phyloP scores from a whole-genome alignment of 2,329 filamentous ascomycete species.

The Apiospora malaysiana region DNA sequence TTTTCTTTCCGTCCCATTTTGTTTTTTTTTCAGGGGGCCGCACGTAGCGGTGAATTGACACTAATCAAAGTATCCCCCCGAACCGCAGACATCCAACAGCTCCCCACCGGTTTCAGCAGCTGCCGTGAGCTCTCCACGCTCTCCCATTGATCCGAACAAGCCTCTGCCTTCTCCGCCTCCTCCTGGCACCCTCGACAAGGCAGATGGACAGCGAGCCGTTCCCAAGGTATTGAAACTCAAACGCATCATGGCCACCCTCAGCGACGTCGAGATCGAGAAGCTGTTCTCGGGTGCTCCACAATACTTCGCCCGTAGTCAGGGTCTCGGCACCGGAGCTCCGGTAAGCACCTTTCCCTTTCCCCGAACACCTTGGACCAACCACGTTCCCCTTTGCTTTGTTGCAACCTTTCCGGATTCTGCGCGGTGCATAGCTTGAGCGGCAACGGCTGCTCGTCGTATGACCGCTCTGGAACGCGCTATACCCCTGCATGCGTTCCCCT shows the following conservation, averaged over 20 bases:
- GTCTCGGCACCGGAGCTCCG: conserved; percentile 63
- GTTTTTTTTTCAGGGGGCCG: not conserved
- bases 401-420: not conserved
- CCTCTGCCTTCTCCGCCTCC: conserved; percentile 61
- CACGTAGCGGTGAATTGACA: conserved; percentile 16
- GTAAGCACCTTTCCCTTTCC: conserved; percentile 1
- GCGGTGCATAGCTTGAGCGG: not conserved
- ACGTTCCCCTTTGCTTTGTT: not conserved
- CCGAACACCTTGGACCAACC: not conserved
- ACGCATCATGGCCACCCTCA: conserved; percentile 65
- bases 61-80: conserved; percentile 18
- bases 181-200: conserved; percentile 46
- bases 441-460: not conserved
- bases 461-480: not conserved
- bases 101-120: conserved; percentile 18
- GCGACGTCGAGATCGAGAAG: conserved; percentile 66
- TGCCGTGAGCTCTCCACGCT: conserved; percentile 34
- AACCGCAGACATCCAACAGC: conserved; percentile 4
- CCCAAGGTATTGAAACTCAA: conserved; percentile 55
- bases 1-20: not conserved
- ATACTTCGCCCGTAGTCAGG: conserved; percentile 67
- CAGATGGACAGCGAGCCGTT: conserved; percentile 37
- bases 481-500: not conserved
- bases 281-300: conserved; percentile 79
- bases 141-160: conserved; percentile 58